Percentiles rank a stretch among this genome's conserved stretches.
phyloP scores from a whole-genome alignment of 2,329 filamentous ascomycete species.

The Metarhizium brunneum region DNA sequence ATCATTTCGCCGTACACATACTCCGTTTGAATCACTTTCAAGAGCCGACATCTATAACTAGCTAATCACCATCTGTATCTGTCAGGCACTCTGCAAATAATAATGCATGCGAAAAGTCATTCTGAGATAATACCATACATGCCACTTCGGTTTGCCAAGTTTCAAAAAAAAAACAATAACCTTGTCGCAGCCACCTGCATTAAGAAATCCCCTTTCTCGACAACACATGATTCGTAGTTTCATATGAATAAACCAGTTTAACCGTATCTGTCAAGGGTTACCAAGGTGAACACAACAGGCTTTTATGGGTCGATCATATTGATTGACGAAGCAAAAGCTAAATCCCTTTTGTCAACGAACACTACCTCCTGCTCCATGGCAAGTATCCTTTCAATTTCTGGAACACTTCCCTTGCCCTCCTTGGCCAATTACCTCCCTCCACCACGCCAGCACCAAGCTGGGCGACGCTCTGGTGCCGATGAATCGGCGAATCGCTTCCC shows the following conservation, averaged over 20 bases:
- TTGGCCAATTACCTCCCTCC: conserved; percentile 5
- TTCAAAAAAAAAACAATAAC: neutral
- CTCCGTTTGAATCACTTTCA: no score
- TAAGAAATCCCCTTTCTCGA: neutral
- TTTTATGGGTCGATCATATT: neutral
- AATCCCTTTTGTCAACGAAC: neutral
- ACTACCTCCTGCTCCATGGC: neutral
- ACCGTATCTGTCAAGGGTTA: neutral
- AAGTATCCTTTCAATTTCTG: neutral
- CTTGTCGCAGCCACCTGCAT: neutral
- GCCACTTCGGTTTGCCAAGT: neutral
- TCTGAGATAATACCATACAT: conserved; percentile 1
- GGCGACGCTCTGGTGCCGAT: conserved; percentile 23
- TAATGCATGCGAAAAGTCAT: neutral
- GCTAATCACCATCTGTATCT: no score
- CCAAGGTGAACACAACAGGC: neutral
- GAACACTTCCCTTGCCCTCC: conserved; percentile 2
- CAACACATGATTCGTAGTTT: neutral
- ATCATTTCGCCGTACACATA: no score
- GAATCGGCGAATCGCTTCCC: conserved; percentile 25
- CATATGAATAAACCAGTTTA: neutral
- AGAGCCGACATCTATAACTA: no score
- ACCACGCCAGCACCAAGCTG: conserved; percentile 14
- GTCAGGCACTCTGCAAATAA: no score
- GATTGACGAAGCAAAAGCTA: neutral